Evolutionary conservation across 73 alveolate genomes (phyloP).

Genomic region (Paramecium tetraurelia): DNA sequence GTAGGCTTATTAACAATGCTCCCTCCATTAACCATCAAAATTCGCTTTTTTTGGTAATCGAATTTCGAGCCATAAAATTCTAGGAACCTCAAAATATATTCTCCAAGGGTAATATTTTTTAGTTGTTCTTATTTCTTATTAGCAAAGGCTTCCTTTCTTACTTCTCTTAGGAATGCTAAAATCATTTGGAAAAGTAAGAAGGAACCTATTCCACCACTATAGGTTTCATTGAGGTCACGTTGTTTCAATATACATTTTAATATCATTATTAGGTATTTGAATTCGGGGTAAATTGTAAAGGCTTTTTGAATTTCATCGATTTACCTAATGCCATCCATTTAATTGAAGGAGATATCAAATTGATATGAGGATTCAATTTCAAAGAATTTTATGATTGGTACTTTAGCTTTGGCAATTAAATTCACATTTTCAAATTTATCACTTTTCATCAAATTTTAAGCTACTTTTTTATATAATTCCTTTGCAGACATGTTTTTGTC

Average conservation of each 20-base stretch:
- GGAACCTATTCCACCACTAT: conserved; percentile 96
- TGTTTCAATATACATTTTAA: conserved; percentile 87
- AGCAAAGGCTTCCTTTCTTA: conserved; percentile 51
- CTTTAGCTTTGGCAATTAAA: conserved; percentile 83
- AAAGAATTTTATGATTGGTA: conserved; percentile 88
- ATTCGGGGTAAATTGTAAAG: conserved; percentile 79
- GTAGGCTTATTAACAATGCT: conserved; percentile 57
- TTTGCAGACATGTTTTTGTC: conserved; percentile 41
- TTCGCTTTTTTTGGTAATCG: conserved; percentile 83
- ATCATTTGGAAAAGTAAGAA: conserved; percentile 83
- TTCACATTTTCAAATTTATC: conserved; percentile 58
- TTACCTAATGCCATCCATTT: conserved; percentile 84
- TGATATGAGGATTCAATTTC: conserved; percentile 73
- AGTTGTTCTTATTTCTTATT: conserved; percentile 65
- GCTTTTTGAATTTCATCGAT: conserved; percentile 76
- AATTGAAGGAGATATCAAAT: conserved; percentile 89
- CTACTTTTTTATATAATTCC: conserved; percentile 60
- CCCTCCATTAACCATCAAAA: conserved; percentile 88
- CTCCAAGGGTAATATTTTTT: conserved; percentile 76
- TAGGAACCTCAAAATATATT: conserved; percentile 83
- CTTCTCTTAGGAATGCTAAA: conserved; percentile 72
- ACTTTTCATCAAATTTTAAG: conserved; percentile 18
- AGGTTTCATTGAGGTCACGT: conserved; percentile 89
- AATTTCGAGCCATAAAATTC: conserved; percentile 87
- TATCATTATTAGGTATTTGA: conserved; percentile 77